Evolutionary conservation across 2,329 filamentous ascomycete species (phyloP).

Genomic region (Dothistroma septosporum): DNA sequence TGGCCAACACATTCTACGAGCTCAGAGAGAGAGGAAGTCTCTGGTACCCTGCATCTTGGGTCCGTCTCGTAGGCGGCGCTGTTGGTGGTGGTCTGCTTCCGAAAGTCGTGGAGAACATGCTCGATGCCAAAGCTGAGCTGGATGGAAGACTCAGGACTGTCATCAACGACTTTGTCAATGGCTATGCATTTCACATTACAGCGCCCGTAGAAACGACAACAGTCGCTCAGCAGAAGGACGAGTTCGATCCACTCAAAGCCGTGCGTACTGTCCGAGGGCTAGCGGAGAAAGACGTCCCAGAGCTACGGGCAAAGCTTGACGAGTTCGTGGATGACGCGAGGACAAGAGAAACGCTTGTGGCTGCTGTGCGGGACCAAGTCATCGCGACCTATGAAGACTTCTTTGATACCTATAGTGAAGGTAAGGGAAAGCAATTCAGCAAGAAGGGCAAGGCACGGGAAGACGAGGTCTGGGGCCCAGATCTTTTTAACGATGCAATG

Average conservation of each 20-base stretch:
- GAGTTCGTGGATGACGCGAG: slow-evolving; percentile 62
- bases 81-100: slow-evolving; percentile 52
- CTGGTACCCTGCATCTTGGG: slow-evolving; percentile 61
- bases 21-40: slow-evolving; percentile 61
- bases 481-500: slow-evolving; percentile 61
- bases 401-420: slow-evolving; percentile 51
- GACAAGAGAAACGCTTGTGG: slow-evolving; percentile 62
- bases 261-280: slow-evolving; percentile 47
- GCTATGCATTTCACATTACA: slow-evolving; percentile 56
- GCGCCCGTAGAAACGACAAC: slow-evolving; percentile 36
- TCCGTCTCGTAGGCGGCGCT: slow-evolving; percentile 52
- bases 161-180: slow-evolving; percentile 63
- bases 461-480: slow-evolving; percentile 61
- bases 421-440: slow-evolving; percentile 32
- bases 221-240: slow-evolving; percentile 18
- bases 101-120: slow-evolving; percentile 66
- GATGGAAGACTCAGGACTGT: slow-evolving; percentile 59
- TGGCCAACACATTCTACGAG: slow-evolving; percentile 64
- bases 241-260: slow-evolving; percentile 33
- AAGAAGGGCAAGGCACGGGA: slow-evolving; percentile 59
- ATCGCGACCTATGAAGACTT: slow-evolving; percentile 62
- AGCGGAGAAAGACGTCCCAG: slow-evolving; percentile 56
- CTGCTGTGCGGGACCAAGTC: slow-evolving; percentile 61
- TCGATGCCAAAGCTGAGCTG: slow-evolving; percentile 65
- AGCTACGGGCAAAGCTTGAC: slow-evolving; percentile 54